phyloP scores from a whole-genome alignment of 805 yeast genomes.

The Yarrowia sp. region DNA sequence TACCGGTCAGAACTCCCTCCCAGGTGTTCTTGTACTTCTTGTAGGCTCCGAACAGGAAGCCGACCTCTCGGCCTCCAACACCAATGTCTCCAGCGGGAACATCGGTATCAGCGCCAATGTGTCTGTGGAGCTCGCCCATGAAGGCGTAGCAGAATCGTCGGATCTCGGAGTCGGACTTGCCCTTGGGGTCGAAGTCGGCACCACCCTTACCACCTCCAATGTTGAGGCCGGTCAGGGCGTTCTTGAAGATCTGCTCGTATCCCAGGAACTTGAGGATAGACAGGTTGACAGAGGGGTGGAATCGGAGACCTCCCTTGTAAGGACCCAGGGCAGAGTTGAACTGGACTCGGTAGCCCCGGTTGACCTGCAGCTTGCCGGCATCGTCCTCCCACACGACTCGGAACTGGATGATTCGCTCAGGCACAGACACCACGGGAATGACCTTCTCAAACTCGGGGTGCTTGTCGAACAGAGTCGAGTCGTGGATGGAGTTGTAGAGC shows the following conservation, averaged over 20 bases:
- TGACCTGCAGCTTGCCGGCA: conserved; percentile 86
- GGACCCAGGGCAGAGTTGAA: conserved; percentile 99
- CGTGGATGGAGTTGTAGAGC: conserved; percentile 84
- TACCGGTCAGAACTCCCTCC: conserved; percentile 98
- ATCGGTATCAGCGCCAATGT: conserved; percentile 96
- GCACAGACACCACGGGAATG: conserved; percentile 87
- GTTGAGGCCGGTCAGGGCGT: conserved; percentile 94
- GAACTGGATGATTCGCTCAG: conserved; percentile 96
- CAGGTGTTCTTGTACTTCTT: conserved; percentile 87
- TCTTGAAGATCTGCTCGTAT: conserved; percentile 97
- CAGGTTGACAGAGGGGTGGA: conserved; percentile 96
- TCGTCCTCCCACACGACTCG: conserved; percentile 99
- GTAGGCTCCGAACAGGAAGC: conserved; percentile 97
- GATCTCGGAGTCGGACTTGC: conserved; percentile 89
- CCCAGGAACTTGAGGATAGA: conserved; percentile 96
- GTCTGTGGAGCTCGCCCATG: conserved; percentile 94
- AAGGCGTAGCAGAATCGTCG: conserved; percentile 95
- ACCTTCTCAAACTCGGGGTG: conserved; percentile 90
- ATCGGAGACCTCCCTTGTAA: conserved; percentile 98
- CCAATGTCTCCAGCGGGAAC: conserved; percentile 99
- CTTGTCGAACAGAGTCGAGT: conserved; percentile 86
- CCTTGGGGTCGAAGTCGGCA: conserved; percentile 96
- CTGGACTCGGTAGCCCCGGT: conserved; percentile 98
- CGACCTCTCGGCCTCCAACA: conserved; percentile 96
- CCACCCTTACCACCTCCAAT: conserved; percentile 99